Conservation (phyloP, 192 early-diverging fungal species). For the Backusella parvicylindrica region DNA sequence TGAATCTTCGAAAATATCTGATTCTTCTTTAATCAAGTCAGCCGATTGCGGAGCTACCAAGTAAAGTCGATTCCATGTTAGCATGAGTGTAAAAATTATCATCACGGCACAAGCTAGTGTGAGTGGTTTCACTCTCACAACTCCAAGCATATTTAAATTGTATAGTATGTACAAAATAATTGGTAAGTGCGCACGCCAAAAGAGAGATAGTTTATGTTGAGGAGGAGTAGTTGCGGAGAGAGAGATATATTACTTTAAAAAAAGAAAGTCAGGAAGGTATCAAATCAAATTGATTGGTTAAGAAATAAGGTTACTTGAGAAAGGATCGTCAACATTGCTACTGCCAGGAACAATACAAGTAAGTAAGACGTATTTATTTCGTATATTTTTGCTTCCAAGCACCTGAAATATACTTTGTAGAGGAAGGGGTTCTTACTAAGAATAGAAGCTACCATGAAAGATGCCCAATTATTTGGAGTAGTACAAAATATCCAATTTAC, state of each 20-base stretch:
- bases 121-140: not conserved
- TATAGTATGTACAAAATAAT: not conserved
- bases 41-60: not conserved
- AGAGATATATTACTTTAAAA: not conserved
- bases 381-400: not conserved
- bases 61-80: not conserved
- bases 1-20: not conserved
- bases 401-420: not conserved
- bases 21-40: not conserved
- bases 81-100: not conserved
- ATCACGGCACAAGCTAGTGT: not conserved
- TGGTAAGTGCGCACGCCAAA: no score
- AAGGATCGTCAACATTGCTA: not conserved
- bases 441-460: not conserved
- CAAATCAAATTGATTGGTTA: not conserved
- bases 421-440: not conserved
- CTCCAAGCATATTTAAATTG: not conserved
- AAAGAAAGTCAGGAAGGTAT: not conserved
- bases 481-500: not conserved
- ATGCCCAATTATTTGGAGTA: not conserved
- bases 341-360: not conserved
- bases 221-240: not conserved
- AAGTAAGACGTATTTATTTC: not conserved
- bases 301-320: not conserved
- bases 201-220: not conserved